Evolutionary conservation across 345 rosid species (phyloP).

Genomic region (Brassica cretica): DNA sequence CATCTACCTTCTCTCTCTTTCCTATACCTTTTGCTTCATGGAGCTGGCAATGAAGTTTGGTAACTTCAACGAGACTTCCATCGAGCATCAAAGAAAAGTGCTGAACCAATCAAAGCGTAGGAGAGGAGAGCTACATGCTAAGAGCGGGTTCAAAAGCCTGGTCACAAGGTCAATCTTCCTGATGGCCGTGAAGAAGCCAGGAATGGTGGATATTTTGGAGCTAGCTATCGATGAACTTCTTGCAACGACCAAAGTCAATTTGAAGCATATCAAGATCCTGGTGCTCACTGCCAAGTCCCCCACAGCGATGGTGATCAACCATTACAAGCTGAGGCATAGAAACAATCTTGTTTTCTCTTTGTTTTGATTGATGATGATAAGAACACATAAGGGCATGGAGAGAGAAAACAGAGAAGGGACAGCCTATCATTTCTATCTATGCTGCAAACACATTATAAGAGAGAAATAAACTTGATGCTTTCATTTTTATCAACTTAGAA

Average conservation of each 20-base stretch:
- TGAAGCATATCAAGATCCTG: slow-evolving; percentile 55
- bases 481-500: slow-evolving; percentile 13
- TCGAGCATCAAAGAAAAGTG: slow-evolving; percentile 49
- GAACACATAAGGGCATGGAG: slow-evolving; percentile 67
- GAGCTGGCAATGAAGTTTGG: slow-evolving; percentile 58
- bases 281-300: slow-evolving; percentile 64
- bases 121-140: slow-evolving; percentile 67
- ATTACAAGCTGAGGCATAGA: slow-evolving; percentile 52
- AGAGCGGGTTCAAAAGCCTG: slow-evolving; percentile 46
- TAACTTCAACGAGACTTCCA: slow-evolving; percentile 50
- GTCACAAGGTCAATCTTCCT: slow-evolving; percentile 42
- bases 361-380: slow-evolving; percentile 28
- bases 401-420: slow-evolving; percentile 55
- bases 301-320: slow-evolving; percentile 69
- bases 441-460: background rate
- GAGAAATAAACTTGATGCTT: slow-evolving; percentile 9
- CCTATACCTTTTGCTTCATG: slow-evolving; percentile 34
- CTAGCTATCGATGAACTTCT: slow-evolving; percentile 58
- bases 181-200: slow-evolving; percentile 71
- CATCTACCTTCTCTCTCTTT: slow-evolving; percentile 52
- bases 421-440: background rate
- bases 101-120: slow-evolving; percentile 61
- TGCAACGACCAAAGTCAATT: slow-evolving; percentile 48
- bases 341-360: background rate
- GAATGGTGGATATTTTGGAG: slow-evolving; percentile 63